Evolutionary conservation across 2,329 filamentous ascomycete genomes (phyloP), one percentile per base, ranked within the genome.

Genomic region (Calonectria pseudoreteaudii): DNA sequence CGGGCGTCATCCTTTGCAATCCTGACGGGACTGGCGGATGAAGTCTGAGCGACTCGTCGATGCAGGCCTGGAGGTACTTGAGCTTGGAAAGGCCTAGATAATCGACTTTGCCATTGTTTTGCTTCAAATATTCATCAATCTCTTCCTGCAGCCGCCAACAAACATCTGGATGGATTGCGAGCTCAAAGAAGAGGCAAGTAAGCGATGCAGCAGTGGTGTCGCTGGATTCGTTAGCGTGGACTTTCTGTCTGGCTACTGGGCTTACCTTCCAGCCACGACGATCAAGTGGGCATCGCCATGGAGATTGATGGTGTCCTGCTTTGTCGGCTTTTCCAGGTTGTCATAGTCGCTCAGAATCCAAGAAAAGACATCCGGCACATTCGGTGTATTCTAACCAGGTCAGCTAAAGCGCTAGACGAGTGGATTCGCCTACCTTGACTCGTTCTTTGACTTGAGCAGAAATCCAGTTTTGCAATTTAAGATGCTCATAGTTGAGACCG

Each of bases 361-460:
- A 11, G 82, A 80, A 49, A 84, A 84, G 4, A 84, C 76, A n/a
- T 84, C 82, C 0, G 82, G 77, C 6, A 76, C 68, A 10, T 77
- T 76, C 2, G 80, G 75, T 10, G 72, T 69, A 20, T 72, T 66
- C 49, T 52, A 20, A 10, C 1, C 20, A 8, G 26, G 8, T 47
- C 13, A 47, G 44, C 44, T 20, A 11, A n/a, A 8, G 16, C 1
- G 11, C 20, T 11, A n/a, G 8, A 5, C 14, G 6, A 6, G 4
- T 11, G 5, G 7, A 14, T 7, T 8, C 5, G 44, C 31, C 13
- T 34, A 68, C 75, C 47, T 34, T 72, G 36, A 53, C 23, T 28
- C 76, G 47, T 28, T 73, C 38, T 18, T 72, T 53, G 23, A 77
- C 73, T 10, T 77, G 75, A 6, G 41, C 56, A 18, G 50, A 26